These are phyloP conservation scores for Ambrosiella cleistominuta DNA, from an alignment of 2,329 filamentous ascomycete genomes.

Conservation along the genomic window DNA sequence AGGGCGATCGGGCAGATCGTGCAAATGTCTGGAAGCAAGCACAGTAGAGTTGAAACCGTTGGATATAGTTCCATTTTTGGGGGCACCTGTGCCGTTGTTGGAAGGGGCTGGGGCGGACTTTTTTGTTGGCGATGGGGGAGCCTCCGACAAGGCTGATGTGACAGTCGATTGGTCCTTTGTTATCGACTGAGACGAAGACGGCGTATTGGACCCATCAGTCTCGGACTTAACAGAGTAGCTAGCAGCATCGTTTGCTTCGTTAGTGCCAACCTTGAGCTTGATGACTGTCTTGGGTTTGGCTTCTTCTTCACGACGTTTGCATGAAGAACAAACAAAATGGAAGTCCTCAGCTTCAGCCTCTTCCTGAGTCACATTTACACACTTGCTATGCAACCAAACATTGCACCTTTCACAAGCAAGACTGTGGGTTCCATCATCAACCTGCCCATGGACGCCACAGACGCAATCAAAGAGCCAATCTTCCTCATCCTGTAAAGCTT, in stretches of 20 bases:
- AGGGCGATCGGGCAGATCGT: constrained; percentile 2
- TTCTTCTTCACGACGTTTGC: constrained; percentile 48
- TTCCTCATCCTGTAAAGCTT: constrained; percentile 57
- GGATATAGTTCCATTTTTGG: constrained; percentile 1
- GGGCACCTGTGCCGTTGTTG: constrained; percentile 1
- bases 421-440: constrained; percentile 87
- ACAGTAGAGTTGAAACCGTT: constrained; percentile 5
- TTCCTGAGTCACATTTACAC: constrained; percentile 59
- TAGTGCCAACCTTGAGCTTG: constrained; percentile 30
- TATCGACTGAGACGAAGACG: background rate
- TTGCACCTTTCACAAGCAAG: constrained; percentile 87
- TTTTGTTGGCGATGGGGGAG: constrained; percentile 13
- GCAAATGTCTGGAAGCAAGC: constrained; percentile 4
- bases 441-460: constrained; percentile 77
- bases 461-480: constrained; percentile 92
- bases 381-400: constrained; percentile 94
- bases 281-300: constrained; percentile 36
- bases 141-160: background rate
- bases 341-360: constrained; percentile 77
- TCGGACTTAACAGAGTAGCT: background rate
- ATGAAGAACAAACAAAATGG: constrained; percentile 67
- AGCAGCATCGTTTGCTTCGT: background rate
- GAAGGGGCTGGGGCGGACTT: constrained; percentile 13
- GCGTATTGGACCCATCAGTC: background rate
- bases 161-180: background rate